phyloP scores from a whole-genome alignment of 1,284 basidiomycete genomes.

The Phylloporus gajari region DNA sequence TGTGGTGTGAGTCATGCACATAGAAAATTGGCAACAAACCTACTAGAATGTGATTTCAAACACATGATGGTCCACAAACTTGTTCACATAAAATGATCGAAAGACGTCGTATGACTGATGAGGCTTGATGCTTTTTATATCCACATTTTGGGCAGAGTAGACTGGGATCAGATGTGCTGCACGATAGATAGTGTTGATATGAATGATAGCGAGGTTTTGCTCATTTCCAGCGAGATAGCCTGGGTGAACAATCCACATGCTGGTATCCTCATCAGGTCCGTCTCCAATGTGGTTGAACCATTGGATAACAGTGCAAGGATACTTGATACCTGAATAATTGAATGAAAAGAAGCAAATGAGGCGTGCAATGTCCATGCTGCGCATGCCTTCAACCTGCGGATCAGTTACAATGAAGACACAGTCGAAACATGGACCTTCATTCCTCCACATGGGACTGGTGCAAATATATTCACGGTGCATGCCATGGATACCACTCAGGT shows the following conservation, averaged over 20 bases:
- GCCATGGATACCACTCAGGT: not conserved
- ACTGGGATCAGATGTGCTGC: not conserved
- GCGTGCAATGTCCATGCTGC: slow-evolving; percentile 25
- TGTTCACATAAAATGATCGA: not conserved
- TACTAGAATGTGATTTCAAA: not conserved
- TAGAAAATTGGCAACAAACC: too few species aligned
- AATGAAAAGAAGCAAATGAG: slow-evolving; percentile 40
- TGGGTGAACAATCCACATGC: not conserved
- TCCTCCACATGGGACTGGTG: slow-evolving; percentile 10
- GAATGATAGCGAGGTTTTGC: not conserved
- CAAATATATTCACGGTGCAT: not conserved
- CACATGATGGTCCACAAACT: not conserved
- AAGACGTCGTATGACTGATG: not conserved
- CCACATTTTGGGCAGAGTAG: not conserved
- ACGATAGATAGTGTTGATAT: not conserved
- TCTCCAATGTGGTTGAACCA: not conserved
- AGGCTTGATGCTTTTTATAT: not conserved
- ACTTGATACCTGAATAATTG: not conserved
- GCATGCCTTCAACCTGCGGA: not conserved
- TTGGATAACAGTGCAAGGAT: not conserved
- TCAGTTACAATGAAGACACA: slow-evolving; percentile 10
- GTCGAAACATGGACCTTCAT: slow-evolving; percentile 8
- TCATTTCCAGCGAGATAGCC: not conserved
- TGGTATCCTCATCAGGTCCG: not conserved
- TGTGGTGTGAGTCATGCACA: too few species aligned